A percentile compares a stretch with the other conserved stretches of the same genome.
phyloP scores from a whole-genome alignment of 768 basidiomycete genomes.

The Mycena belliarum region DNA sequence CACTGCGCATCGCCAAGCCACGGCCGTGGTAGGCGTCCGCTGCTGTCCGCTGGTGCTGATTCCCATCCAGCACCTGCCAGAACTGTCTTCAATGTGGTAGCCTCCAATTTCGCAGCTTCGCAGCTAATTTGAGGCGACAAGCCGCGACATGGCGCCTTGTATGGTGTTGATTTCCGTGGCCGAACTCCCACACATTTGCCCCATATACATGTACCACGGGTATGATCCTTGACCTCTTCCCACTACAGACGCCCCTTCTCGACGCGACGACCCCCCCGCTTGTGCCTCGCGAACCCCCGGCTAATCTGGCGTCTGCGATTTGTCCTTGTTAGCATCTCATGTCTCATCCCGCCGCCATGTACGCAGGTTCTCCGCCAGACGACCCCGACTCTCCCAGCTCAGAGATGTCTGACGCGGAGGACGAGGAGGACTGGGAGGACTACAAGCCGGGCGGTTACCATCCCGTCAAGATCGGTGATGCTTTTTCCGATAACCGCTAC shows the following conservation, averaged over 20 bases:
- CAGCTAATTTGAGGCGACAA: too few relatives aligned
- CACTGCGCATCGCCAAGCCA: background rate
- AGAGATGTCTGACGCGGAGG: constrained; percentile 43
- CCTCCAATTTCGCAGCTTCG: too few relatives aligned
- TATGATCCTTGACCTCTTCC: constrained; percentile 16
- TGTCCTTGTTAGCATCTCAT: constrained; percentile 11
- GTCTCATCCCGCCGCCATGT: constrained; percentile 17
- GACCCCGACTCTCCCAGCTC: constrained; percentile 17
- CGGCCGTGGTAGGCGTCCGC: background rate
- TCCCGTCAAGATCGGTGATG: constrained; percentile 93
- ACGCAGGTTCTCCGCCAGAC: constrained; percentile 10
- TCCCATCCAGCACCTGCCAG: too few relatives aligned
- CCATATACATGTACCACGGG: background rate
- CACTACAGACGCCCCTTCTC: background rate
- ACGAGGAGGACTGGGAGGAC: constrained; percentile 94
- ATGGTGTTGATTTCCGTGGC: too few relatives aligned
- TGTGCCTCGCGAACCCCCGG: too few relatives aligned
- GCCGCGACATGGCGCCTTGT: too few relatives aligned
- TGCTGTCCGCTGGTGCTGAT: too few relatives aligned
- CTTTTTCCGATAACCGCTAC: constrained; percentile 86
- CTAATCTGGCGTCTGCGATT: constrained; percentile 1
- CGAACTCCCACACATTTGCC: background rate
- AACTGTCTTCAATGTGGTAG: too few relatives aligned
- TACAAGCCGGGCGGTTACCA: constrained; percentile 81
- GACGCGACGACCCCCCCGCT: background rate